Evolutionary conservation across 352 stramenopile genomes (phyloP), one percentile per base, ranked within the genome.

Genomic region (Pythium pyrilobum): DNA sequence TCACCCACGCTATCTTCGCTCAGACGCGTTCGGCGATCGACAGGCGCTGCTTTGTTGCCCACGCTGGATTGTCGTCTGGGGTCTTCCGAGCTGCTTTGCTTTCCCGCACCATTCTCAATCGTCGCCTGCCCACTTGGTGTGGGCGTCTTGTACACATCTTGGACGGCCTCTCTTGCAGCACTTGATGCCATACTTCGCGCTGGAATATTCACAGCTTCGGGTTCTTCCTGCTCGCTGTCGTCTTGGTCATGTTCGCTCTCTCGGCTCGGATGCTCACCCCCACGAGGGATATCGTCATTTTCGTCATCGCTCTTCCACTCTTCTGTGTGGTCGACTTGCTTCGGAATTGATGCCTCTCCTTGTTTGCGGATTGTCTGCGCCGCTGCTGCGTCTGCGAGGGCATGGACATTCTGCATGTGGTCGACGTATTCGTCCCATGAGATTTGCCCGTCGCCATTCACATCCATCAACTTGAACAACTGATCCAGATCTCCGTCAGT

Each of bases 341-440:
- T 44, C 12, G 23, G 33, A 5, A 15, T 44, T 23, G n/a, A 24
- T 43, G 8, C 40, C 1, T 53, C 33, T 3, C 33, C 42, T 40
- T 60, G 18, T 34, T 45, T 38, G 21, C 44, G 41, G 6, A 60
- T 41, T 7, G 29, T 37, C 24, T 62, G 61, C 3, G 50, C 52
- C 1, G 55, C 36, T 10, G 50, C 67, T 21, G 67, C 61, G 36
- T 77, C 59, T 0, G 73, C 73, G 7, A 81, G 51, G 0, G 62
- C 57, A 25, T 79, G 64, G 18, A 83, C 49, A 15, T 62, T 76
- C 21, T 83, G 73, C 67, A 83, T 79, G 40, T 74, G 62, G 20
- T 69, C 56, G 10, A 60, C 60, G 34, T 83, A 83, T 36, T 81
- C 73, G 23, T 70, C 59, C 73, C 73, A 83, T n/a, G 73, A 81